Percentiles rank a stretch among this genome's conserved stretches.
Conservation (phyloP, 2,329 filamentous ascomycete species). For the Tolypocladium guangdongense region DNA sequence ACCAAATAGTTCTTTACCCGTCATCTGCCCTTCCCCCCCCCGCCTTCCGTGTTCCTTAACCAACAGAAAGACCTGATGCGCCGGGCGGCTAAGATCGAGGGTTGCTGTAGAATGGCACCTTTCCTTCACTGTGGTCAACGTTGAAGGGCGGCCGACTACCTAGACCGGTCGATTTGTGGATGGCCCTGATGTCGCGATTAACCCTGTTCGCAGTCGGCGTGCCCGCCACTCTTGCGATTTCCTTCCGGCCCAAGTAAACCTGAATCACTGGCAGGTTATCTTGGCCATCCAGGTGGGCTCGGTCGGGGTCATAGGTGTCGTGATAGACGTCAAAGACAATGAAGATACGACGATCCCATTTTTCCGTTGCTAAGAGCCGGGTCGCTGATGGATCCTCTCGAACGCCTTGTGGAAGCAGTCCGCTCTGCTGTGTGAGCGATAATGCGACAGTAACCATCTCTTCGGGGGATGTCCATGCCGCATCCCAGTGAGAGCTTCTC, state of each 20-base stretch:
- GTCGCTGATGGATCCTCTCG: neutral
- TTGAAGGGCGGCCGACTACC: conserved; percentile 5
- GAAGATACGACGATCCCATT: conserved; percentile 3
- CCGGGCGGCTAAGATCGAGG: neutral
- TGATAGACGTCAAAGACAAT: conserved; percentile 9
- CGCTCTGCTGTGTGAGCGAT: neutral
- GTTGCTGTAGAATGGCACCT: conserved; percentile 4
- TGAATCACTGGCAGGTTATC: conserved; percentile 3
- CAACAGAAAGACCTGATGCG: too few relatives aligned
- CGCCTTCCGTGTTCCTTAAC: too few relatives aligned
- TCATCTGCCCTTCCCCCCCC: too few relatives aligned
- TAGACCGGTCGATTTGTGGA: conserved; percentile 1
- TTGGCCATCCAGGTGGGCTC: conserved; percentile 3
- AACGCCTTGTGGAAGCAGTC: neutral
- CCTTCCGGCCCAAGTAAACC: conserved; percentile 3
- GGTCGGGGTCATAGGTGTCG: conserved; percentile 7
- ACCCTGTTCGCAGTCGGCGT: conserved; percentile 2
- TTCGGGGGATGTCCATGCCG: neutral
- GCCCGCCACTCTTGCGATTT: conserved; percentile 1
- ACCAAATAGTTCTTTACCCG: too few relatives aligned
- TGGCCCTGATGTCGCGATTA: conserved; percentile 3
- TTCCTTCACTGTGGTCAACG: conserved; percentile 4
- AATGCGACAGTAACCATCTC: neutral
- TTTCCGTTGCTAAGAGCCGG: conserved; percentile 5
- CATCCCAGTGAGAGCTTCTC: neutral